phyloP scores from a whole-genome alignment of 805 yeast species.

The Priceomyces medius region DNA sequence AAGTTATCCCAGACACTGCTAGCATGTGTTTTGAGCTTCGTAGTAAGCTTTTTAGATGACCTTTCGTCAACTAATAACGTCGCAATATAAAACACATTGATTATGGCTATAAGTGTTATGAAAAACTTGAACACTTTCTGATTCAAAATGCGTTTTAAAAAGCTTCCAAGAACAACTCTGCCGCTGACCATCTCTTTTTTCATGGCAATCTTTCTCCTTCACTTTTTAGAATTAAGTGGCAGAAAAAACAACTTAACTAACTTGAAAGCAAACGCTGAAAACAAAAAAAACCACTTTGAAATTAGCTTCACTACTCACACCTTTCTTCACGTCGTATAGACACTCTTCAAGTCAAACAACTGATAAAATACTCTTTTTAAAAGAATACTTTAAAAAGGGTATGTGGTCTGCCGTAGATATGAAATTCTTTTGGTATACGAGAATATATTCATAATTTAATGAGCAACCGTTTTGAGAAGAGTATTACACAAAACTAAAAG shows the following conservation, averaged over 20 bases:
- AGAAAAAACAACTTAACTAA: too few species aligned
- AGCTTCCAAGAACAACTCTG: constrained; percentile 5
- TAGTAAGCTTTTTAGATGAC: constrained; percentile 9
- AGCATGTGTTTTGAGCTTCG: constrained; percentile 13
- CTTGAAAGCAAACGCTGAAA: too few species aligned
- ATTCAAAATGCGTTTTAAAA: constrained; percentile 12
- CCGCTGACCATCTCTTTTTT: constrained; percentile 3
- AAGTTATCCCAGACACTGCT: constrained; percentile 13
- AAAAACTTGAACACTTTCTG: constrained; percentile 17
- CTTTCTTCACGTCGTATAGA: too few species aligned
- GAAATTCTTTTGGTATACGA: too few species aligned
- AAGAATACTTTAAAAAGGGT: too few species aligned
- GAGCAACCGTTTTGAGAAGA: not conserved
- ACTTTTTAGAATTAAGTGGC: too few species aligned
- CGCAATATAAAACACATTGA: constrained; percentile 18
- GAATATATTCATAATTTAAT: not conserved
- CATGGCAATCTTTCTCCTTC: not conserved
- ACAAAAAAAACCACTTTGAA: too few species aligned
- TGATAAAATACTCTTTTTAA: too few species aligned
- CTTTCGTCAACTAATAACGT: constrained; percentile 15
- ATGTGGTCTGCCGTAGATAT: too few species aligned
- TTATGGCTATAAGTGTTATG: constrained; percentile 15
- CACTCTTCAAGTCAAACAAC: too few species aligned
- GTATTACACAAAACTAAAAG: not conserved
- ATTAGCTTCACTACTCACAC: too few species aligned